Conservation (phyloP, 768 basidiomycete genomes). For the Trametes cubensis region DNA sequence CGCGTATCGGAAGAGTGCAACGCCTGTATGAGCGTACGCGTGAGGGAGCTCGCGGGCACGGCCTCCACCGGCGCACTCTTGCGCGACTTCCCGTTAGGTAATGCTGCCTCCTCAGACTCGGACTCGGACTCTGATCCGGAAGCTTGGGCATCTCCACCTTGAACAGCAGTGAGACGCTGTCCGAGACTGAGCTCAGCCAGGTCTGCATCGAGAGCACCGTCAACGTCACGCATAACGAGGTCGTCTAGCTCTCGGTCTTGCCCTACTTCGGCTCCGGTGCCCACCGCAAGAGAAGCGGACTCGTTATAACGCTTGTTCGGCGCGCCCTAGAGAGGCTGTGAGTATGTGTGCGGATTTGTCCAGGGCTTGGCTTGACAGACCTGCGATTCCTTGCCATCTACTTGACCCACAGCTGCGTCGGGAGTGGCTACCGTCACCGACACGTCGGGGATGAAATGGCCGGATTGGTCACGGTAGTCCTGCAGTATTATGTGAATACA, state of each 20-base stretch:
- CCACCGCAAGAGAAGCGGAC: slow-evolving; percentile 58
- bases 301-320: slow-evolving; percentile 73
- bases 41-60: slow-evolving; percentile 84
- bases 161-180: slow-evolving; percentile 79
- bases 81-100: slow-evolving; percentile 28
- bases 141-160: slow-evolving; percentile 47
- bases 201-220: slow-evolving; percentile 78
- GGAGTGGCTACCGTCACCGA: slow-evolving; percentile 32
- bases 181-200: slow-evolving; percentile 91
- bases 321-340: slow-evolving; percentile 37
- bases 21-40: slow-evolving; percentile 93
- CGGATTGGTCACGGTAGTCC: slow-evolving; percentile 58
- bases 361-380: neutral
- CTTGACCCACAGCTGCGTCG: slow-evolving; percentile 39
- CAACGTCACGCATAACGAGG: slow-evolving; percentile 49
- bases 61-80: slow-evolving; percentile 38
- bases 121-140: slow-evolving; percentile 46
- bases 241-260: slow-evolving; percentile 58
- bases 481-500: slow-evolving; percentile 30
- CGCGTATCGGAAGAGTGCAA: slow-evolving; percentile 91
- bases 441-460: slow-evolving; percentile 55
- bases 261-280: slow-evolving; percentile 67
- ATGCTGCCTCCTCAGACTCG: slow-evolving; percentile 45
- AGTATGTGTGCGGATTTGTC: neutral
- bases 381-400: slow-evolving; percentile 26